phyloP scores from a whole-genome alignment of 164 flowering plant species.

The Liriodendron chinense region DNA sequence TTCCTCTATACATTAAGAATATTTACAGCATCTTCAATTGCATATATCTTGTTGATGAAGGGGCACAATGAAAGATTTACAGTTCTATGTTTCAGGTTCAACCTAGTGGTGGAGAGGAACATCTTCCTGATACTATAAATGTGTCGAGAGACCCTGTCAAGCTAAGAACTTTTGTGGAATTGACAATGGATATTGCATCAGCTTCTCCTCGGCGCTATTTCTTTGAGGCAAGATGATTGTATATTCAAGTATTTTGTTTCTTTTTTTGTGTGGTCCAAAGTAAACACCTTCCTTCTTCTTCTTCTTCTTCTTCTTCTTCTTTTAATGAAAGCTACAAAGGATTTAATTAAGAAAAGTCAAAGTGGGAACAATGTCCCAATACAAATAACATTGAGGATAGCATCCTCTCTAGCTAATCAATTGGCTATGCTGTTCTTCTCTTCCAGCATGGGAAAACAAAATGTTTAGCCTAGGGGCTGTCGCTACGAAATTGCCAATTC shows the following conservation, averaged over 20 bases:
- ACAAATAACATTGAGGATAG: not conserved
- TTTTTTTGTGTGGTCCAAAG: not conserved
- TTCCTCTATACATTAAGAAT: too few species aligned
- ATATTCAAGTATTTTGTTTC: constrained; percentile 10
- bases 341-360: not conserved
- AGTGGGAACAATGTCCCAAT: not conserved
- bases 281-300: not conserved
- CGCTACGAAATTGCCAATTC: too few species aligned
- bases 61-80: not conserved
- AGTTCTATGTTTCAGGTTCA: constrained; percentile 47
- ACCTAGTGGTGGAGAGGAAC: constrained; percentile 28
- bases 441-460: not conserved
- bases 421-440: not conserved
- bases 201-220: constrained; percentile 95
- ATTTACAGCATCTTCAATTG: too few species aligned
- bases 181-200: constrained; percentile 92
- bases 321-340: not conserved
- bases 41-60: too few species aligned
- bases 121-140: constrained; percentile 11
- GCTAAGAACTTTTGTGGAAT: constrained; percentile 69
- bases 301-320: not conserved
- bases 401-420: not conserved
- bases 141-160: constrained; percentile 43
- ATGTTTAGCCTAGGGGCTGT: too few species aligned
- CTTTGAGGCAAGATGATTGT: constrained; percentile 76